Evolutionary conservation across 768 basidiomycete genomes (phyloP).

Genomic region (Serendipita indica): DNA sequence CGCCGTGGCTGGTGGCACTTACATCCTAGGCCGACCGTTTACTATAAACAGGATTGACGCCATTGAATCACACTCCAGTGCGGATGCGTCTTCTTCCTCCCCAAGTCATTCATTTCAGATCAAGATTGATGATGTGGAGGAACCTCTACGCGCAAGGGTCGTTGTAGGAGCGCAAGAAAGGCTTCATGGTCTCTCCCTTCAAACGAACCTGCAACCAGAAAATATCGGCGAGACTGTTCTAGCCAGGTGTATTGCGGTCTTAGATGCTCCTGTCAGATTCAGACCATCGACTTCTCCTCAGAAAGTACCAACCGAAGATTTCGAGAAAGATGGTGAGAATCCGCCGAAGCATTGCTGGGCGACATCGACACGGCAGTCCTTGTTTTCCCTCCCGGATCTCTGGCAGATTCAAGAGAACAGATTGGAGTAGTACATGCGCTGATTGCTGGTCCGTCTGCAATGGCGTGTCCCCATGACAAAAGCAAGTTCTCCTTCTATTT

Average conservation of each 20-base stretch:
- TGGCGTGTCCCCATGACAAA: conserved; percentile 60
- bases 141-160: conserved; percentile 13
- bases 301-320: conserved; percentile 17
- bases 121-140: conserved; percentile 11
- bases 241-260: conserved; percentile 37
- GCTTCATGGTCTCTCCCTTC: no score
- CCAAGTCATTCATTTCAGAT: conserved; percentile 8
- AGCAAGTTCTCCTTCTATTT: conserved; percentile 32
- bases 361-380: conserved; percentile 49
- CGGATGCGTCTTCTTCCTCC: conserved; percentile 7
- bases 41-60: conserved; percentile 2
- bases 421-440: conserved; percentile 40
- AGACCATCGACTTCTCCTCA: conserved; percentile 13
- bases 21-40: conserved; percentile 25
- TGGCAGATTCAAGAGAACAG: conserved; percentile 19
- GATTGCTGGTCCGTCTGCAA: conserved; percentile 54
- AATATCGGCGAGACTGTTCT: no score
- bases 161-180: conserved; percentile 21
- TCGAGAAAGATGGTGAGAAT: conserved; percentile 13
- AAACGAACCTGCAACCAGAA: no score
- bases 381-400: conserved; percentile 56
- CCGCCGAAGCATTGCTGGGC: conserved; percentile 12
- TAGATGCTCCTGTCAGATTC: conserved; percentile 29
- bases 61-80: not conserved
- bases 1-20: conserved; percentile 47